These are phyloP conservation scores for Trichoderma koningiopsis DNA, from an alignment of 2,329 filamentous ascomycete genomes.

Conservation along the genomic window DNA sequence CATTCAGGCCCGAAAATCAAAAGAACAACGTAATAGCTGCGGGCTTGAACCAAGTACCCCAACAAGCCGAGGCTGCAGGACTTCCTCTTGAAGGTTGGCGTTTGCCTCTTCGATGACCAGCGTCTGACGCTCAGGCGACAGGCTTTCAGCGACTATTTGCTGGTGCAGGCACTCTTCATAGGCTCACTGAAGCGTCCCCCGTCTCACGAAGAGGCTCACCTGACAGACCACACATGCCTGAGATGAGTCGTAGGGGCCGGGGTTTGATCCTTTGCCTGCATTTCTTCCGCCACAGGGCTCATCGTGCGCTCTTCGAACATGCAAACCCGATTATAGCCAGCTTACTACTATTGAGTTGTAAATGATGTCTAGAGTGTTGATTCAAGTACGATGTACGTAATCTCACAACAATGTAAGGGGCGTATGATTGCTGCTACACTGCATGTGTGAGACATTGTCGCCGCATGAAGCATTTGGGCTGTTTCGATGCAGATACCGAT, in stretches of 20 bases:
- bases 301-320: background rate
- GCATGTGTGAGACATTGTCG: background rate
- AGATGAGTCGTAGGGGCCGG: slow-evolving; percentile 16
- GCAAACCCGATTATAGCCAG: slow-evolving; percentile 1
- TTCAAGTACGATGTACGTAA: background rate
- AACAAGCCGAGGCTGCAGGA: slow-evolving; percentile 22
- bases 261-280: slow-evolving; percentile 8
- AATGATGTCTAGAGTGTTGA: background rate
- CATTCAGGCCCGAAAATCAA: slow-evolving; percentile 5
- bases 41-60: background rate
- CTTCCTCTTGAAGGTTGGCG: background rate
- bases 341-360: background rate
- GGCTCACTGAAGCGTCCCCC: background rate
- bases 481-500: background rate
- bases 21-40: slow-evolving; percentile 19
- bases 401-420: background rate
- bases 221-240: slow-evolving; percentile 23
- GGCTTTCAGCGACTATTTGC: background rate
- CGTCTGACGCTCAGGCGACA: background rate
- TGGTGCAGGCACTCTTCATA: slow-evolving; percentile 1
- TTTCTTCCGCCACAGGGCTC: background rate
- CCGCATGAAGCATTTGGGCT: background rate
- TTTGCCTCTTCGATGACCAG: slow-evolving; percentile 13
- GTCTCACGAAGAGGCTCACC: slow-evolving; percentile 14
- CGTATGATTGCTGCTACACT: background rate